Evolutionary conservation across 139 green algal species (phyloP).

Genomic region (Coelastrella sp.): DNA sequence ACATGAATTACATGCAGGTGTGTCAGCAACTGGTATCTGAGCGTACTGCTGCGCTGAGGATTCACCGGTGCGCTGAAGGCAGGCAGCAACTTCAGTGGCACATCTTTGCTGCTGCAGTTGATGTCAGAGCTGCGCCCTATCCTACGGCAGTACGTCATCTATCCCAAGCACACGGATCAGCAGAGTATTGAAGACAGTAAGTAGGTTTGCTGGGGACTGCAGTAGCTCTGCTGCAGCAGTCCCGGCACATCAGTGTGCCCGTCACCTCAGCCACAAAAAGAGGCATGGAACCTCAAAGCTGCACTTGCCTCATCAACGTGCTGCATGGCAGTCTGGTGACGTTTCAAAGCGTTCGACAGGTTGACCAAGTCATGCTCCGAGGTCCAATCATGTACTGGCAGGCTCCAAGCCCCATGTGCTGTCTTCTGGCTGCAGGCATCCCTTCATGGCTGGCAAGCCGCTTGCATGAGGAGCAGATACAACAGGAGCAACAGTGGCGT

Average conservation of each 20-base stretch:
- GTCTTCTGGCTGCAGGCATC: slow-evolving; percentile 20
- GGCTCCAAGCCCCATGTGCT: too few relatives aligned
- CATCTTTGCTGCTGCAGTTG: slow-evolving; percentile 21
- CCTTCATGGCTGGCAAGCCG: slow-evolving; percentile 17
- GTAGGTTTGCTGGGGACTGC: neutral
- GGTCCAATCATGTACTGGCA: too few relatives aligned
- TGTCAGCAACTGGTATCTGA: too few relatives aligned
- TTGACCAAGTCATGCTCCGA: too few relatives aligned
- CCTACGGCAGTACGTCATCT: slow-evolving; percentile 30
- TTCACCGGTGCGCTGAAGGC: too few relatives aligned
- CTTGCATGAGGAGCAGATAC: slow-evolving; percentile 26
- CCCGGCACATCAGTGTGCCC: neutral
- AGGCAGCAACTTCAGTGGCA: too few relatives aligned
- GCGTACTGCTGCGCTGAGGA: neutral
- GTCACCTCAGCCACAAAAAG: neutral
- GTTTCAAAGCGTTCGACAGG: too few relatives aligned
- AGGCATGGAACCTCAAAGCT: too few relatives aligned
- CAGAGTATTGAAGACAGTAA: slow-evolving; percentile 33
- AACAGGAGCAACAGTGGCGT: slow-evolving; percentile 2
- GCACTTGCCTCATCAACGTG: neutral
- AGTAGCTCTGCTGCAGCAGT: slow-evolving; percentile 4
- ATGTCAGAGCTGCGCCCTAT: slow-evolving; percentile 20
- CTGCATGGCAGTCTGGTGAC: neutral
- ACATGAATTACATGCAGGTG: slow-evolving; percentile 35
- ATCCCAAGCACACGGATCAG: slow-evolving; percentile 32